Base-by-base conservation (phyloP, 2,329 filamentous ascomycete genomes). In the Fusarium pilosicola region DNA sequence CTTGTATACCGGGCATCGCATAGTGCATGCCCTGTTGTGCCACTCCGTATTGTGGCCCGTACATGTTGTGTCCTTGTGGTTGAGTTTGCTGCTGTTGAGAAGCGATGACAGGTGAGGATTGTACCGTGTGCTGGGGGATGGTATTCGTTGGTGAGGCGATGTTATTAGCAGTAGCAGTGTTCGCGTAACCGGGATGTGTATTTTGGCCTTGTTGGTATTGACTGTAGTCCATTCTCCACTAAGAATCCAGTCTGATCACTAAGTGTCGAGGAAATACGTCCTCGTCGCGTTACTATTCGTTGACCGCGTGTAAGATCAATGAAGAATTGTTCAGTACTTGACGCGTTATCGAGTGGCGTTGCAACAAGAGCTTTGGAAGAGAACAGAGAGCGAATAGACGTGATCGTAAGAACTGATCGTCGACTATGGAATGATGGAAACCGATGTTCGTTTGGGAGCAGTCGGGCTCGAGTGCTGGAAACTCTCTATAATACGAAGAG, bases 1-100 rank as follows among this genome's bases (percentile, higher is more conserved):
- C 95, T 82, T 97, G 94, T 52, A 95, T 94, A 26, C 92, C 90
- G 39, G 92, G 92, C 83, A 96, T 94, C 65, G 89, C 92, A 85
- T 97, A 97, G 26, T 80, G 92, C 90, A 97, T 94, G 78, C 88
- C 88, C 77, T 91, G 88, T 74, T 92, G 89, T 70, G 92, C 87
- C 65, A 95, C 93, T 66, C 90, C 92, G 80, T 95, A 96, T 73
- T 90, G 87, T 81, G 93, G 89, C 79, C 93, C 90, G 83, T 97
- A 98, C 85, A 91, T 94, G 88, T 92, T 94, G 84, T 93, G 92
- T 56, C 86, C 85, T 76, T 91, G 88, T 79, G 89, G 89, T 71
- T 90, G 89, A 44, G 88, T 85, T 58, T 77, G 75, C 78, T 91
- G 93, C 79, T 93, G 89, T 83, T 96, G 94, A 59, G 93, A 92